phyloP scores from a whole-genome alignment of 2,329 filamentous ascomycete species.

The Colletotrichum lentis region DNA sequence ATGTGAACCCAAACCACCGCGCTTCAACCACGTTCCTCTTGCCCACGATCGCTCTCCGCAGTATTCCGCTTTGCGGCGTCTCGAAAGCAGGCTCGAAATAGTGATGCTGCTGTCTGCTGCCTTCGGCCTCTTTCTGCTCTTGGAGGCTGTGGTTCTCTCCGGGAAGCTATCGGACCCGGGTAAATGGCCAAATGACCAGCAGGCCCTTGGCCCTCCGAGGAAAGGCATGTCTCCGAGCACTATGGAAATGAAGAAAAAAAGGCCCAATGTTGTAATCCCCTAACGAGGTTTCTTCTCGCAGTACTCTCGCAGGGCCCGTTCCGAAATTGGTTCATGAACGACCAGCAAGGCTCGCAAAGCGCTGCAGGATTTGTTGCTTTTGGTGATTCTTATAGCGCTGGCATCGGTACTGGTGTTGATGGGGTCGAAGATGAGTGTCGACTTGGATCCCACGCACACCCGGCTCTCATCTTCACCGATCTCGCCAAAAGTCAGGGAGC shows the following conservation, averaged over 20 bases:
- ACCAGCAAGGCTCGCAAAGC: neutral
- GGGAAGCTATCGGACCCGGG: neutral
- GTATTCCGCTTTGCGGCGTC: neutral
- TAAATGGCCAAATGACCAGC: neutral
- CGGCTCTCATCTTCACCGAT: constrained; percentile 52
- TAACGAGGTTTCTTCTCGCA: constrained; percentile 11
- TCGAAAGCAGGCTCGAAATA: neutral
- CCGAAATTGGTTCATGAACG: neutral
- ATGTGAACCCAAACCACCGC: neutral
- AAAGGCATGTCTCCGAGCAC: constrained; percentile 17
- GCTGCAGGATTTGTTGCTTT: constrained; percentile 49
- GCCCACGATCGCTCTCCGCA: neutral
- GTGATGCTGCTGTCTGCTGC: neutral
- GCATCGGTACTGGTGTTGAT: constrained; percentile 56
- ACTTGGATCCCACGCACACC: constrained; percentile 53
- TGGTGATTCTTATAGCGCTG: constrained; percentile 59
- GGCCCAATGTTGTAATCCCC: neutral
- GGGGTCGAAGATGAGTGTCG: constrained; percentile 54
- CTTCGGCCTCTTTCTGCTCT: neutral
- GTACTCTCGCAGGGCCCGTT: neutral
- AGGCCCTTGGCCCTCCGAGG: constrained; percentile 3
- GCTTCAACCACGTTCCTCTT: neutral
- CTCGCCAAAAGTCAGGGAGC: constrained; percentile 43
- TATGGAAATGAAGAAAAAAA: neutral
- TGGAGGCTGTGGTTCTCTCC: neutral